A percentile compares a stretch with the other conserved stretches of the same genome.
These are phyloP conservation scores for Ogataea ramenticola DNA, from an alignment of 805 yeast species.

Conservation along the genomic window DNA sequence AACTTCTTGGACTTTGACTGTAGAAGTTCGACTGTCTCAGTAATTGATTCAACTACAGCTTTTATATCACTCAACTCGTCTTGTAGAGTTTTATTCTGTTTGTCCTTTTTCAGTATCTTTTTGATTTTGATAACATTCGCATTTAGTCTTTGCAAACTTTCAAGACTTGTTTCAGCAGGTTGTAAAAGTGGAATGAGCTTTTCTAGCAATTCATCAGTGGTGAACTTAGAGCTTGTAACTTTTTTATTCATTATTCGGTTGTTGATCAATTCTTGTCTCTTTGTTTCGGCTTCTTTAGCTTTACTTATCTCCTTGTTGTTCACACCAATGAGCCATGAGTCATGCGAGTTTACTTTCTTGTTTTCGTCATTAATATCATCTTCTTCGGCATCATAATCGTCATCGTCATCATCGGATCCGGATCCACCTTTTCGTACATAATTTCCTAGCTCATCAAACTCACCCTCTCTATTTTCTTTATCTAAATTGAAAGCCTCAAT, in stretches of 20 bases:
- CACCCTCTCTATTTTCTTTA: constrained; percentile 52
- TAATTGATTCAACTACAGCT: constrained; percentile 28
- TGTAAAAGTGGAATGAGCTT: constrained; percentile 38
- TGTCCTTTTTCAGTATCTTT: constrained; percentile 8
- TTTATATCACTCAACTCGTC: constrained; percentile 17
- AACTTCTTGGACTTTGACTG: constrained; percentile 29
- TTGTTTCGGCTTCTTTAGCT: constrained; percentile 18
- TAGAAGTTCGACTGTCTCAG: constrained; percentile 42
- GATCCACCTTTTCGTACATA: constrained; percentile 30
- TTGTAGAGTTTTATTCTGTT: constrained; percentile 3
- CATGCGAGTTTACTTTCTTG: constrained; percentile 22
- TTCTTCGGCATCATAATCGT: constrained; percentile 10
- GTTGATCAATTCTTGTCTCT: constrained; percentile 18
- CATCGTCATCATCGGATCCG: constrained; percentile 6
- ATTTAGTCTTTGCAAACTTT: constrained; percentile 40
- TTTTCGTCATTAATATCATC: constrained; percentile 18
- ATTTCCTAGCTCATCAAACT: constrained; percentile 55
- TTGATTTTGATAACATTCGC: constrained; percentile 11
- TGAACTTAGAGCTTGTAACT: constrained; percentile 6
- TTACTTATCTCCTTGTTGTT: constrained; percentile 15
- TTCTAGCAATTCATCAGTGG: constrained; percentile 16
- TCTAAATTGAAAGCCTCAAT: constrained; percentile 58
- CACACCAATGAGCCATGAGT: constrained; percentile 21
- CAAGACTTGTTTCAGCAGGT: constrained; percentile 55
- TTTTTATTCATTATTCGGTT: constrained; percentile 5